Percentiles rank a stretch among this genome's conserved stretches.
phyloP scores from a whole-genome alignment of 768 basidiomycete species.

The Pisolithus tinctorius region DNA sequence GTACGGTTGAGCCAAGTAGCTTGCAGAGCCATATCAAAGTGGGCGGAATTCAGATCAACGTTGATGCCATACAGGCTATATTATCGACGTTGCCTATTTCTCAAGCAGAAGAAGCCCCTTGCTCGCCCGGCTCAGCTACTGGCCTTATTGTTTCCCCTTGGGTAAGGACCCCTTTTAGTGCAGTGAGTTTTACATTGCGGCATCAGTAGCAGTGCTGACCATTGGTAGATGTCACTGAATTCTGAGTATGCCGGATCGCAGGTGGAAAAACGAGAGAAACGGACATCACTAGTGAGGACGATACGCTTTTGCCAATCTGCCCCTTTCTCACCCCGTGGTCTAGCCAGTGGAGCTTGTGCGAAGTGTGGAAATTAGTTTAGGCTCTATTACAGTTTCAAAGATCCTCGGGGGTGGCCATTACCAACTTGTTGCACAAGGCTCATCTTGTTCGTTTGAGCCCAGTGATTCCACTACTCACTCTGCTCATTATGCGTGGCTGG shows the following conservation, averaged over 20 bases:
- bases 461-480: constrained; percentile 40
- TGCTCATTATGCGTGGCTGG: constrained; percentile 50
- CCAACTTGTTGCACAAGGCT: constrained; percentile 35
- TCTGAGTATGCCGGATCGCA: constrained; percentile 6
- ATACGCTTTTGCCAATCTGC: not conserved
- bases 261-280: constrained; percentile 13
- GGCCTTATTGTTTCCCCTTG: constrained; percentile 14
- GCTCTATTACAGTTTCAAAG: constrained; percentile 41
- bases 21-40: constrained; percentile 39
- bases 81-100: constrained; percentile 8
- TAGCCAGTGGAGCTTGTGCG: constrained; percentile 30
- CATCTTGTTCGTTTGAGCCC: constrained; percentile 36
- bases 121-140: constrained; percentile 1
- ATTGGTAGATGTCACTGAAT: constrained; percentile 11
- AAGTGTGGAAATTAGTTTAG: constrained; percentile 35
- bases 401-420: constrained; percentile 33
- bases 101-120: constrained; percentile 1
- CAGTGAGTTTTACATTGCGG: constrained; percentile 10
- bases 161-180: constrained; percentile 21
- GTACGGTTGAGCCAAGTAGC: constrained; percentile 47
- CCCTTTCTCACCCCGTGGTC: constrained; percentile 1
- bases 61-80: constrained; percentile 31
- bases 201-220: constrained; percentile 2
- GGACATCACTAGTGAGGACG: constrained; percentile 10
- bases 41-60: constrained; percentile 40